Evolutionary conservation across 306 rosid genomes (phyloP).

Genomic region (Corylus heterophylla): DNA sequence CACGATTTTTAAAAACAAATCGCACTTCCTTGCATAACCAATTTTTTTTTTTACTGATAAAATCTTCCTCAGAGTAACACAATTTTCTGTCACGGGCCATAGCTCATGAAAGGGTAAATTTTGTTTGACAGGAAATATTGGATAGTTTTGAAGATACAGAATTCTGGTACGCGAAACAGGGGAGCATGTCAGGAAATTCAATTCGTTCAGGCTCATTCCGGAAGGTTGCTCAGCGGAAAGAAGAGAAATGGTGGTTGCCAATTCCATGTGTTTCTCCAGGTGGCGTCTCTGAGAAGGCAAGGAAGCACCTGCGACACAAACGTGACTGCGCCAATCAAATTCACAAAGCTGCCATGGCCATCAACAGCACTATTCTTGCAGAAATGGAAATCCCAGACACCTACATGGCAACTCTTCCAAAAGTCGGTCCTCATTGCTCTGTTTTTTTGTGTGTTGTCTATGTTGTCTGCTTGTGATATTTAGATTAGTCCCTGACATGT

Average conservation of each 20-base stretch:
- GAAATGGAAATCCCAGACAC: conserved; percentile 93
- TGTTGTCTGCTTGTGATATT: conserved; percentile 16
- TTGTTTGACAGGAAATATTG: conserved; percentile 64
- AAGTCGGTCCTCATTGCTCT: conserved; percentile 50
- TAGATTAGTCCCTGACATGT: neutral
- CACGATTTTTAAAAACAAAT: too few relatives aligned
- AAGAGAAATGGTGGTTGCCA: conserved; percentile 99
- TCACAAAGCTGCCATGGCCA: conserved; percentile 97
- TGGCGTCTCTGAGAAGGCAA: conserved; percentile 74
- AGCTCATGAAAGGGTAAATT: conserved; percentile 3
- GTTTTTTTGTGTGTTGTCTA: neutral
- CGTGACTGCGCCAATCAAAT: conserved; percentile 85
- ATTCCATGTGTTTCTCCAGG: conserved; percentile 72
- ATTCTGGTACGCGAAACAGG: conserved; percentile 91
- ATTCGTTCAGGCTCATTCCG: conserved; percentile 73
- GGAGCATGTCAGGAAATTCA: conserved; percentile 72
- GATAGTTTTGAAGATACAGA: conserved; percentile 79
- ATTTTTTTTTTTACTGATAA: too few relatives aligned
- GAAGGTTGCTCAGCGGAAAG: conserved; percentile 64
- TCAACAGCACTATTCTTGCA: conserved; percentile 81
- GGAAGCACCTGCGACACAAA: conserved; percentile 67
- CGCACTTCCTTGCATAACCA: neutral
- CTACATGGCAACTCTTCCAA: conserved; percentile 75
- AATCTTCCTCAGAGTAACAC: neutral
- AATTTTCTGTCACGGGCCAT: conserved; percentile 15